Conservation (phyloP, 768 basidiomycete species). For the Coprinopsis strossmayeri region DNA sequence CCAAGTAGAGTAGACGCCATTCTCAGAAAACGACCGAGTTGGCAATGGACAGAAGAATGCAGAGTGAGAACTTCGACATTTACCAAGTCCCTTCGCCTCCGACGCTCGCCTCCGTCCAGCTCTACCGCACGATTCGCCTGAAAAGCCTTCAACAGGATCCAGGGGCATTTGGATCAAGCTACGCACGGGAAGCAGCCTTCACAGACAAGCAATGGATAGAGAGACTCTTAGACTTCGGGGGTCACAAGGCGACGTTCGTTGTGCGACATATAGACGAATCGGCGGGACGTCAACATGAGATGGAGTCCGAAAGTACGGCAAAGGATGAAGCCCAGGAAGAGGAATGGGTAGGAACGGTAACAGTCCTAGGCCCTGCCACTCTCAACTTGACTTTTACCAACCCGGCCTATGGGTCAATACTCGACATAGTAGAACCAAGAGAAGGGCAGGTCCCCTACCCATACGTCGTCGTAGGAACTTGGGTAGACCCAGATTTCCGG, state of each 20-base stretch:
- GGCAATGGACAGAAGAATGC: too few relatives aligned
- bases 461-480: conserved; percentile 12
- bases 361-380: too few relatives aligned
- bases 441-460: neutral
- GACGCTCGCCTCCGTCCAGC: neutral
- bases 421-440: too few relatives aligned
- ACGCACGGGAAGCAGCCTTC: conserved; percentile 18
- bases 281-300: too few relatives aligned
- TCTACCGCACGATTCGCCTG: conserved; percentile 16
- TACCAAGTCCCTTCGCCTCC: neutral
- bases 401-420: too few relatives aligned
- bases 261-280: too few relatives aligned
- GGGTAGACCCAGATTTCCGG: conserved; percentile 14
- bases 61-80: neutral
- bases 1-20: too few relatives aligned
- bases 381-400: too few relatives aligned
- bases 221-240: conserved; percentile 14
- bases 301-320: too few relatives aligned
- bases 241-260: conserved; percentile 17
- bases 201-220: conserved; percentile 19
- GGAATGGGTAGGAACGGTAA: too few relatives aligned
- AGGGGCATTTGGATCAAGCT: conserved; percentile 22
- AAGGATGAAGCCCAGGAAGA: too few relatives aligned
- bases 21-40: too few relatives aligned
- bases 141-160: conserved; percentile 21